These are phyloP conservation scores for Monosporozyma unispora DNA, from an alignment of 805 yeast genomes.

Conservation along the genomic window DNA sequence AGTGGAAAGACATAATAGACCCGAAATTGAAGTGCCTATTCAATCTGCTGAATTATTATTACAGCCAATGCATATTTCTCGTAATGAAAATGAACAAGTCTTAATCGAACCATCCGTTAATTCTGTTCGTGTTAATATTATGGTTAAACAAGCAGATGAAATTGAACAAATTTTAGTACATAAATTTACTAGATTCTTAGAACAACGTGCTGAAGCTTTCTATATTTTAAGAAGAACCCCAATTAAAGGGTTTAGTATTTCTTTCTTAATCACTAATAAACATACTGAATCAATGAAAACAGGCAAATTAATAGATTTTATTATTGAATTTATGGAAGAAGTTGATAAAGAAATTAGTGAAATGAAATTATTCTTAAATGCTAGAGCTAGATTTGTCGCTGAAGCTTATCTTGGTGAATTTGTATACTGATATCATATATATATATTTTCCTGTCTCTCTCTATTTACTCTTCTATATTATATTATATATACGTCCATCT, in stretches of 20 bases:
- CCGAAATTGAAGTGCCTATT: conserved; percentile 79
- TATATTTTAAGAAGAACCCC: conserved; percentile 87
- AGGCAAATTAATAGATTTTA: conserved; percentile 90
- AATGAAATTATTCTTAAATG: conserved; percentile 92
- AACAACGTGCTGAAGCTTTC: conserved; percentile 93
- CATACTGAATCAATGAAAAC: conserved; percentile 95
- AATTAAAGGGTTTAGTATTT: conserved; percentile 82
- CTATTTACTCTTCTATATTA: background rate
- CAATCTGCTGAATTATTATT: conserved; percentile 77
- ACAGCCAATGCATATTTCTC: conserved; percentile 81
- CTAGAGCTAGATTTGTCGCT: conserved; percentile 95
- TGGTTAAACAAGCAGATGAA: conserved; percentile 95
- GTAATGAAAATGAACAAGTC: conserved; percentile 90
- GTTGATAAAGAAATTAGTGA: conserved; percentile 98
- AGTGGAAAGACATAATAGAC: conserved; percentile 94
- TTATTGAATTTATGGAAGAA: conserved; percentile 97
- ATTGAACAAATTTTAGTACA: conserved; percentile 91
- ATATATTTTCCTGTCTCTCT: background rate
- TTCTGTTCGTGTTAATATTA: conserved; percentile 81
- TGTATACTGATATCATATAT: conserved; percentile 38
- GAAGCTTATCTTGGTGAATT: conserved; percentile 90
- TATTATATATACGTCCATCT: background rate
- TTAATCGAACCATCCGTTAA: conserved; percentile 91
- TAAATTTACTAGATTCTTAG: conserved; percentile 86
- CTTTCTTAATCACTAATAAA: conserved; percentile 84